These are phyloP conservation scores for Cephaloascus albidus DNA, from an alignment of 805 yeast species.

Conservation along the genomic window DNA sequence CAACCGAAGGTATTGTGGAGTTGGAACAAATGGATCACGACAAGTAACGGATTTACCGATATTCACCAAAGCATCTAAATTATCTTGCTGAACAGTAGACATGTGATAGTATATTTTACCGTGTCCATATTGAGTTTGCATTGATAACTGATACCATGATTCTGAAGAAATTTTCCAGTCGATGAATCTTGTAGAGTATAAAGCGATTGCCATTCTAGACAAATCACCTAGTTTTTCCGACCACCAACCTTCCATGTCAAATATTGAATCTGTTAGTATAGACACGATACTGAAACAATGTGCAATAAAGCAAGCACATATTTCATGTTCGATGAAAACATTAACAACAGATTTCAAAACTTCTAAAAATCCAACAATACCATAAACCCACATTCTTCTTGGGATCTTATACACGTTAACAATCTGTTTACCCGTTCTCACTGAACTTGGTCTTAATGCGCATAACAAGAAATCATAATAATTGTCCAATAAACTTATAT, in stretches of 20 bases:
- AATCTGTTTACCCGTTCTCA: slow-evolving; percentile 68
- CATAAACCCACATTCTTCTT: slow-evolving; percentile 78
- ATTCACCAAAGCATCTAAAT: slow-evolving; percentile 68
- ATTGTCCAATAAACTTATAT: slow-evolving; percentile 55
- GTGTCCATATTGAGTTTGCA: slow-evolving; percentile 69
- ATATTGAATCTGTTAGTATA: slow-evolving; percentile 41
- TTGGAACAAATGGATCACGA: slow-evolving; percentile 77
- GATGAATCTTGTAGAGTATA: slow-evolving; percentile 68
- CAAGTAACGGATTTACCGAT: slow-evolving; percentile 74
- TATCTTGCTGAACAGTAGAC: slow-evolving; percentile 77
- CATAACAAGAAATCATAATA: slow-evolving; percentile 66
- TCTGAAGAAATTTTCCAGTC: slow-evolving; percentile 84
- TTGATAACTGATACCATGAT: slow-evolving; percentile 71
- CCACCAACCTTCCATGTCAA: slow-evolving; percentile 69
- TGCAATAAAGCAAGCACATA: slow-evolving; percentile 65
- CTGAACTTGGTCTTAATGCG: slow-evolving; percentile 56
- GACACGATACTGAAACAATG: slow-evolving; percentile 58
- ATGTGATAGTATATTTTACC: slow-evolving; percentile 83
- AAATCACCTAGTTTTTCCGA: slow-evolving; percentile 79
- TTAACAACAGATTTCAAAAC: slow-evolving; percentile 67
- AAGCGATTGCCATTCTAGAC: slow-evolving; percentile 80
- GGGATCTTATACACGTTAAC: slow-evolving; percentile 73
- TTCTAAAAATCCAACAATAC: slow-evolving; percentile 72
- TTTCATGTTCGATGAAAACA: slow-evolving; percentile 68
- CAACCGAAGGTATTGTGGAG: slow-evolving; percentile 66